Conservation (phyloP, 331 rosid genomes). For the Phaseolus coccineus region DNA sequence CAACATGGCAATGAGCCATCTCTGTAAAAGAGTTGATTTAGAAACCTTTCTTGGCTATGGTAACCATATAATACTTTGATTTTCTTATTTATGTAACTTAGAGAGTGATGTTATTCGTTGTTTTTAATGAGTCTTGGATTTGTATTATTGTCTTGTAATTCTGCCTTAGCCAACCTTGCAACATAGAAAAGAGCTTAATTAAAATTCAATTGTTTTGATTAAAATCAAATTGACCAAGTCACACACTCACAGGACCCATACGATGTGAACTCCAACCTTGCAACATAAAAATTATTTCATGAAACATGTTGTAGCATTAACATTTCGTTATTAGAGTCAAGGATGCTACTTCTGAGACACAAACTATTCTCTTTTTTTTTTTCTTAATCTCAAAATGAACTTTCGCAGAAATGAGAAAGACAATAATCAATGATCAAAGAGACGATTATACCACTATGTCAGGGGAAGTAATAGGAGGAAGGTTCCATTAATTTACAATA, state of each 20-base stretch:
- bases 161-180: neutral
- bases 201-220: neutral
- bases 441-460: neutral
- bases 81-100: constrained; percentile 11
- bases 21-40: neutral
- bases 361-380: too few species aligned
- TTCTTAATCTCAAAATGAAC: neutral
- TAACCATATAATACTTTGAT: neutral
- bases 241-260: neutral
- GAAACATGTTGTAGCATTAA: neutral
- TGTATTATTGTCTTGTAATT: constrained; percentile 30
- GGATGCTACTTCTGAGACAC: neutral
- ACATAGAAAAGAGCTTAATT: constrained; percentile 15
- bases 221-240: constrained; percentile 8
- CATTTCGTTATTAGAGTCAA: neutral
- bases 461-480: neutral
- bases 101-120: neutral
- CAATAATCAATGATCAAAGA: neutral
- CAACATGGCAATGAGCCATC: constrained; percentile 33
- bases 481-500: neutral
- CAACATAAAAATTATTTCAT: neutral
- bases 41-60: neutral
- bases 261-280: neutral
- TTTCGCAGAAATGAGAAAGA: neutral
- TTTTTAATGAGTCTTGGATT: constrained; percentile 23